Base-by-base conservation (phyloP, 371 early-diverging fungal genomes). In the Mucor velutinosus region DNA sequence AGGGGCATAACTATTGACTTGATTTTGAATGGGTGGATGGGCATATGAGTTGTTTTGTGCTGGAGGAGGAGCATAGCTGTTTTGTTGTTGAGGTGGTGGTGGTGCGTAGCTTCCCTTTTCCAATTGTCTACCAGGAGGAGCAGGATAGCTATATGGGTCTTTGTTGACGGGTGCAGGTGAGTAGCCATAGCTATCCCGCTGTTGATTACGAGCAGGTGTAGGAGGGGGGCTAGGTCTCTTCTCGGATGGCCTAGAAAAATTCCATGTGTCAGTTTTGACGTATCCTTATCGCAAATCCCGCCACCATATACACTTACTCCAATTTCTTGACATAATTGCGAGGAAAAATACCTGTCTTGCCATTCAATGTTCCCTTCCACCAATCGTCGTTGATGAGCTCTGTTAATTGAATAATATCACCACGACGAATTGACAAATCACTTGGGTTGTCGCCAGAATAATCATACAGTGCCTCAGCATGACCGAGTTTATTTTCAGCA, bases 261-360 rank as follows among this genome's bases (percentile, higher is more conserved):
- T 15, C 17, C 2, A 1, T 21, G 53, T 7, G 25, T 43, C 14
- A 49, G 25, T 63, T 63, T 66, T 33, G 56, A 33, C 7, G 63
- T 27, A 32, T 60, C 33, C 27, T 59, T 62, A 10, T 29, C 35
- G 35, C 11, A 30, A 30, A 30, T 23, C 35, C 14, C 4, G 10
- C 23, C n/a, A 21, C 4, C 21, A 11, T 49, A 17, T n/a, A 15
- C 6, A 62, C 66, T 65, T 70, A 61, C 70, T 56, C 62, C 30
- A 66, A 41, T 64, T 62, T 63, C 37, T 62, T 70, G 21, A 95
- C 94, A 81, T 96, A 95, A 64, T 86, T 91, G 6, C 89, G 87
- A 10, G 97, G 97, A 62, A 97, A 90, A 21, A 90, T 85, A 0
- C 97, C 97, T 5, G 81, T 80, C 10, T 75, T 65, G 10, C 92